Evolutionary conservation across 2,329 filamentous ascomycete species (phyloP), one percentile per base, ranked within the genome.

Genomic region (Penicillium sp.): DNA sequence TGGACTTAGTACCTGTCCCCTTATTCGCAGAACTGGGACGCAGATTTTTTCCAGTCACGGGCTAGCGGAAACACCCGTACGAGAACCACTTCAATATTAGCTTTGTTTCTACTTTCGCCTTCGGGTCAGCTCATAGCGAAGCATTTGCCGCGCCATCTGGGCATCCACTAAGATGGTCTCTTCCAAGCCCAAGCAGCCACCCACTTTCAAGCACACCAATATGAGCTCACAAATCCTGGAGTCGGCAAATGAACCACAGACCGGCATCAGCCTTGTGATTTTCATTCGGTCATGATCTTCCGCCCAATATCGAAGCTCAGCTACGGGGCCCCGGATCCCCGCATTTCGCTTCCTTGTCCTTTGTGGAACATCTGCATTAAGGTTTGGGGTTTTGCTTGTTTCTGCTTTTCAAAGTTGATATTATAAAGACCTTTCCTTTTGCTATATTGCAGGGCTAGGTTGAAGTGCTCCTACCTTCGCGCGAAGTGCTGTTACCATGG

Each of bases 41-140:
- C 24, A 27, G 5, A 3, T 27, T 7, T 27, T 27, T 27, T 27
- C 24, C 24, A 27, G 24, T 27, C 24, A 27, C 24, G 4, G 24
- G 24, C 24, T 27, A 27, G 24, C 7, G 5, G 24, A 7, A 27
- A 7, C 7, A 27, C 24, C 5, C 5, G 24, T 27, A 7, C 24
- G 24, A 27, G 24, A 27, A 27, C 24, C 7, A 27, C 24, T 27
- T 27, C 24, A 27, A 2, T 5, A 4, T 27, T 27, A 27, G 24
- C 24, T 27, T 27, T 27, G 24, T 27, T 5, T 27, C 24, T 40
- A 21, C 14, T 21, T n/a, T 14, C 6, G 16, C n/a, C 38, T 43
- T 57, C 55, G 55, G 55, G 21, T 27, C 34, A 57, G 51, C 43
- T 38, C n/a, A 38, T 13, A 50, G 47, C 55, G 55, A 57, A 52